These are phyloP conservation scores for Saxophila tyrrhenica DNA, from an alignment of 495 filamentous ascomycete species.

Conservation along the genomic window DNA sequence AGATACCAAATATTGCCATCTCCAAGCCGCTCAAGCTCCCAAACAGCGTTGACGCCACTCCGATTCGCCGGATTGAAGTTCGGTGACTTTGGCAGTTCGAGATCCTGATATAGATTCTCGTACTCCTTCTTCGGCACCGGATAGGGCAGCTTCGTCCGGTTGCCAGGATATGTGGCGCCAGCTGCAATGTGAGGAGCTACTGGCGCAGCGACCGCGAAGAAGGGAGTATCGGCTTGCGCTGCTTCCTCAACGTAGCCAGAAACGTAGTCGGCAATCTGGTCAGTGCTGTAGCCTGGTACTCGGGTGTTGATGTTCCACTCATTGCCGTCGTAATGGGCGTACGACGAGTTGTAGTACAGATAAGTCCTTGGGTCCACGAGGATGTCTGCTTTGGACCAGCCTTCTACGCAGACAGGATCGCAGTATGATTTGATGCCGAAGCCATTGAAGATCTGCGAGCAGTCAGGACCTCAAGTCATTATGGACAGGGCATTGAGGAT, in stretches of 20 bases:
- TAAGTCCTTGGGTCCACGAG: conserved; percentile 62
- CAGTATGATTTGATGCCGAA: conserved; percentile 21
- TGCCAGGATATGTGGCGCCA: conserved; percentile 25
- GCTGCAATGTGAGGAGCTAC: conserved; percentile 52
- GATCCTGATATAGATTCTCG: conserved; percentile 35
- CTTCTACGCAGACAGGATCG: conserved; percentile 37
- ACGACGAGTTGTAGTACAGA: conserved; percentile 53
- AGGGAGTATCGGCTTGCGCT: conserved; percentile 38
- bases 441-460: conserved; percentile 43
- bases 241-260: conserved; percentile 51
- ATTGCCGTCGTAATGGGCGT: conserved; percentile 47
- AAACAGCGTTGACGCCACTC: conserved; percentile 52
- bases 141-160: conserved; percentile 12
- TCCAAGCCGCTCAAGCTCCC: conserved; percentile 38
- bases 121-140: conserved; percentile 23
- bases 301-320: conserved; percentile 20
- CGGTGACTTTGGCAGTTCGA: conserved; percentile 37
- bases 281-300: conserved; percentile 47
- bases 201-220: conserved; percentile 57
- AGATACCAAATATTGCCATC: conserved; percentile 47
- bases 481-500: neutral
- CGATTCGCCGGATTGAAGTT: conserved; percentile 33
- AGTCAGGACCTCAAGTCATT: neutral
- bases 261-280: conserved; percentile 51
- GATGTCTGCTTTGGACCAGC: conserved; percentile 50